phyloP scores from a whole-genome alignment of 306 rosid species.

The Chamaecrista fasciculata region DNA sequence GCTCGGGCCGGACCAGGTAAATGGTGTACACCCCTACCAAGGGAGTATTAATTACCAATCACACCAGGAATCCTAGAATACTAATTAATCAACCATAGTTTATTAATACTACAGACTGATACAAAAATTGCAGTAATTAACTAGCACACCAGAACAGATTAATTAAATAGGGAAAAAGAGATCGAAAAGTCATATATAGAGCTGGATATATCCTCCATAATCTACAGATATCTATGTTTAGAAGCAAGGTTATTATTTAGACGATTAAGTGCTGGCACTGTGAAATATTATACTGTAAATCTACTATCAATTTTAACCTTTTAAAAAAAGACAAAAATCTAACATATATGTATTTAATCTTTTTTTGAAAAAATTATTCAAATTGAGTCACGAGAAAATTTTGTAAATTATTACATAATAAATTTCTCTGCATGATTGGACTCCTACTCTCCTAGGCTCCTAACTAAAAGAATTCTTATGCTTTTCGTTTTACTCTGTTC shows the following conservation, averaged over 20 bases:
- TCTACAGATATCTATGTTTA: too few relatives aligned
- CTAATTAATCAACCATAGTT: neutral
- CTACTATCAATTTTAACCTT: neutral
- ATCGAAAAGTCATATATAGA: too few relatives aligned
- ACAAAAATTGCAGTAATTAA: neutral
- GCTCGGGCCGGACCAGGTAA: too few relatives aligned
- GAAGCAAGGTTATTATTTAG: too few relatives aligned
- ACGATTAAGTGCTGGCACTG: too few relatives aligned
- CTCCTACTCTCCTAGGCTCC: too few relatives aligned
- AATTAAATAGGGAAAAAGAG: too few relatives aligned
- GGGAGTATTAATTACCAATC: too few relatives aligned
- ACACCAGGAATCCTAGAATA: constrained; percentile 53
- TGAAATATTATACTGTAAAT: constrained; percentile 18
- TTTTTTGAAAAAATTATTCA: constrained; percentile 25
- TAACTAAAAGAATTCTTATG: neutral
- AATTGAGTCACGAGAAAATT: constrained; percentile 52
- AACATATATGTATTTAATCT: neutral
- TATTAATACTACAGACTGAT: neutral
- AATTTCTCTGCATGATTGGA: constrained; percentile 36
- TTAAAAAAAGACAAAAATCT: constrained; percentile 12
- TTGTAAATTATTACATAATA: constrained; percentile 26
- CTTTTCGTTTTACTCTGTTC: neutral
- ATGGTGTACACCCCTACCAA: too few relatives aligned
- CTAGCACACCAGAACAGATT: neutral
- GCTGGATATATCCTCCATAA: too few relatives aligned